A percentile compares a stretch with the other conserved stretches of the same genome.
These are phyloP conservation scores for Chrysoporthe cubensis DNA, from an alignment of 2,329 filamentous ascomycete species.

Conservation along the genomic window DNA sequence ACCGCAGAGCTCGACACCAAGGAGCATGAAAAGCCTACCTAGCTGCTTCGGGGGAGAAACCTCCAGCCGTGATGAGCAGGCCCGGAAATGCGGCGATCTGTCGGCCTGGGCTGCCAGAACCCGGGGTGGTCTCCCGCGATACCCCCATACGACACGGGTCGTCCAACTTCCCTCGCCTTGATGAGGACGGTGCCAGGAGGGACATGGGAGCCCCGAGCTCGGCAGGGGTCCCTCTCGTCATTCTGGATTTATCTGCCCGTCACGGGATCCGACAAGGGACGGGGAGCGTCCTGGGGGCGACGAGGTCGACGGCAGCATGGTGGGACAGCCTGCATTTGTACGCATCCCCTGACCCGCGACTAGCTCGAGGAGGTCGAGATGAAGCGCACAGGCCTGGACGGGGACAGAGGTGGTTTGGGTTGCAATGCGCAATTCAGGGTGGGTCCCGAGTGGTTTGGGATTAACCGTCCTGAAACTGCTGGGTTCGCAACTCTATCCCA, in stretches of 20 bases:
- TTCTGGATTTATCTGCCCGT: too few species aligned
- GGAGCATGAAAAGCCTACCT: too few species aligned
- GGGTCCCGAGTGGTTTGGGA: constrained; percentile 6
- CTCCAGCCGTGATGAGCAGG: background rate
- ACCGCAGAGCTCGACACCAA: too few species aligned
- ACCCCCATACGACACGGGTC: too few species aligned
- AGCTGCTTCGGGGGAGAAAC: too few species aligned
- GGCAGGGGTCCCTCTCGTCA: too few species aligned
- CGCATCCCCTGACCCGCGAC: background rate
- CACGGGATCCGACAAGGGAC: too few species aligned
- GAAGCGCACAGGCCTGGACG: background rate
- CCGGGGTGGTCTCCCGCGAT: background rate
- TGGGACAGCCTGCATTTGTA: background rate
- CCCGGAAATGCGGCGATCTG: background rate
- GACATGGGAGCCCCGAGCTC: too few species aligned
- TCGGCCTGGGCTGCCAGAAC: constrained; percentile 9
- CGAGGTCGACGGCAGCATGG: background rate
- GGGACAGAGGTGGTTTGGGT: background rate
- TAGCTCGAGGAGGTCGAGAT: background rate
- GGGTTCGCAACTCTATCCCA: background rate
- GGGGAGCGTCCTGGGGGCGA: too few species aligned
- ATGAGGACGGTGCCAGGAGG: background rate
- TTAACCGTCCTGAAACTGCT: constrained; percentile 3
- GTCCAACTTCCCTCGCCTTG: background rate
- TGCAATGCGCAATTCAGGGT: background rate